These are phyloP conservation scores for Phytophthora fragariae DNA, from an alignment of 352 stramenopile genomes.

Conservation along the genomic window DNA sequence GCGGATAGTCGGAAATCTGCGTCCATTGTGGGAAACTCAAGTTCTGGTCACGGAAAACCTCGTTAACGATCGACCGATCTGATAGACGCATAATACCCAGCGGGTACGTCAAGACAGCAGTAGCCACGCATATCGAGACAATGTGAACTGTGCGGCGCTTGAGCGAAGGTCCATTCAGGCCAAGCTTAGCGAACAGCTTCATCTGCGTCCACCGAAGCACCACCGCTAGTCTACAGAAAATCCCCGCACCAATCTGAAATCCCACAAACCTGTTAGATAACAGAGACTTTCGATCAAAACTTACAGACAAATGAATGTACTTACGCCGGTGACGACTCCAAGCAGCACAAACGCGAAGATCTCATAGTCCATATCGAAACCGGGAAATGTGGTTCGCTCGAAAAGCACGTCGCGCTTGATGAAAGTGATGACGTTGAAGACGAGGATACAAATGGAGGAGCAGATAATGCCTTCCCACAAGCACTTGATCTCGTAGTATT, in stretches of 20 bases:
- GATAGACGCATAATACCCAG: slow-evolving; percentile 80
- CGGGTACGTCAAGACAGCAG: slow-evolving; percentile 74
- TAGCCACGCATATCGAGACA: slow-evolving; percentile 65
- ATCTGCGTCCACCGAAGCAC: slow-evolving; percentile 64
- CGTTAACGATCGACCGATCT: slow-evolving; percentile 81
- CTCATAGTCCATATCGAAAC: slow-evolving; percentile 88
- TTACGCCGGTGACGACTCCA: slow-evolving; percentile 75
- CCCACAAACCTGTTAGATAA: neutral
- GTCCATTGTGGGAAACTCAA: slow-evolving; percentile 74
- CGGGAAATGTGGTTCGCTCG: slow-evolving; percentile 77
- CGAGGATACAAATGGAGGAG: slow-evolving; percentile 81
- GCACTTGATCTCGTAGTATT: slow-evolving; percentile 89
- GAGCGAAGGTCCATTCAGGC: slow-evolving; percentile 58
- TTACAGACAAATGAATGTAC: slow-evolving; percentile 5
- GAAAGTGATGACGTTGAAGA: slow-evolving; percentile 85
- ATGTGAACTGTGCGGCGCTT: slow-evolving; percentile 73
- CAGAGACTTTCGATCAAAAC: neutral
- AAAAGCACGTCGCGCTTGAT: slow-evolving; percentile 84
- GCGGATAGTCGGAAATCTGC: slow-evolving; percentile 69
- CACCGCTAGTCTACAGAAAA: slow-evolving; percentile 71
- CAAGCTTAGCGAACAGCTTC: slow-evolving; percentile 66
- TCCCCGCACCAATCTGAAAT: slow-evolving; percentile 62
- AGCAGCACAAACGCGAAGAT: slow-evolving; percentile 82
- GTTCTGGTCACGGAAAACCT: slow-evolving; percentile 76
- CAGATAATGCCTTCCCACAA: slow-evolving; percentile 88